A percentile compares a stretch with the other conserved stretches of the same genome.
phyloP scores from a whole-genome alignment of 805 yeast species.

The Teunomyces lycoperdinae region DNA sequence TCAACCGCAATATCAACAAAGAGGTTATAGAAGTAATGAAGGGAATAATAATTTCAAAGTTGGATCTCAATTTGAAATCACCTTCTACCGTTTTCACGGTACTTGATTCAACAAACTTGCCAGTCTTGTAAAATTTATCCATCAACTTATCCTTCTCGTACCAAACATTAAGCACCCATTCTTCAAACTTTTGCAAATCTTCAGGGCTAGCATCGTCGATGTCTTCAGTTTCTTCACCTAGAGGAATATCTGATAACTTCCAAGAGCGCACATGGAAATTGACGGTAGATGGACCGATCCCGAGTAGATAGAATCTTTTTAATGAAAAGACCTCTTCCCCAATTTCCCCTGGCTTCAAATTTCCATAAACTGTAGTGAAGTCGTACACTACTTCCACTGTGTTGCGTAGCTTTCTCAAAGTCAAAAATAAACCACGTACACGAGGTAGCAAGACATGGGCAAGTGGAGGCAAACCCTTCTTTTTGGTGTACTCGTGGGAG shows the following conservation, averaged over 20 bases:
- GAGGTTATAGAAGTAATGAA: constrained; percentile 7
- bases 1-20: constrained; percentile 10
- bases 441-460: constrained; percentile 79
- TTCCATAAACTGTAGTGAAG: constrained; percentile 79
- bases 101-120: constrained; percentile 41
- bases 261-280: constrained; percentile 63
- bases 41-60: constrained; percentile 12
- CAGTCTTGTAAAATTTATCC: constrained; percentile 56
- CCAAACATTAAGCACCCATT: constrained; percentile 80
- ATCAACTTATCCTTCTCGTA: constrained; percentile 69
- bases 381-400: constrained; percentile 68
- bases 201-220: constrained; percentile 43
- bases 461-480: constrained; percentile 47
- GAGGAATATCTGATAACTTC: constrained; percentile 61
- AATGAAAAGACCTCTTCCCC: constrained; percentile 80
- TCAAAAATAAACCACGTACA: constrained; percentile 70
- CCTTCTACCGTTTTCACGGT: constrained; percentile 17
- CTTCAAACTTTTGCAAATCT: constrained; percentile 52
- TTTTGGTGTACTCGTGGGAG: constrained; percentile 56
- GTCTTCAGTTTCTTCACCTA: constrained; percentile 37
- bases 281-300: constrained; percentile 67
- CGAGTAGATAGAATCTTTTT: constrained; percentile 58
- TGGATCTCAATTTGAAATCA: constrained; percentile 21
- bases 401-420: constrained; percentile 53
- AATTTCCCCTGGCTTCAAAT: constrained; percentile 56